phyloP scores from a whole-genome alignment of 202 grass and related monocot species.

The Panicum hallii region DNA sequence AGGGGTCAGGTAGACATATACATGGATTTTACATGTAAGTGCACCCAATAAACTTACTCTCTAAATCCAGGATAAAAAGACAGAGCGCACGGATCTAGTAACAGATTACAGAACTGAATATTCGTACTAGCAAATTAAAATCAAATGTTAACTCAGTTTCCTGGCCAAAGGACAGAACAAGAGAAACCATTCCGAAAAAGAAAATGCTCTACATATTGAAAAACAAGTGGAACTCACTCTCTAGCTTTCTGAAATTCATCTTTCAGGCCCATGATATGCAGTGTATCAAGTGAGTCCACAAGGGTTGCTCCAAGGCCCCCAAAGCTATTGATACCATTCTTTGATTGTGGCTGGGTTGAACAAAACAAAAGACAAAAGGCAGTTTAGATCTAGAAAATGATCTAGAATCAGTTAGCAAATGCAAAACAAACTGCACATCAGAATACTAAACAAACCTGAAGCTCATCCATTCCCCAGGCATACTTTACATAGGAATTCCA shows the following conservation, averaged over 20 bases:
- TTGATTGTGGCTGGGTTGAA: conserved; percentile 77
- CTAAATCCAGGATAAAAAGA: conserved; percentile 31
- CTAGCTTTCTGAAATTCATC: conserved; percentile 97
- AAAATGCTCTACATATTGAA: conserved; percentile 23
- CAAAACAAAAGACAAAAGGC: conserved; percentile 14
- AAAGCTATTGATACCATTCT: conserved; percentile 92
- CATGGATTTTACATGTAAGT: conserved; percentile 29
- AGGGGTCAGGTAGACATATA: background rate
- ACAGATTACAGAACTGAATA: conserved; percentile 25
- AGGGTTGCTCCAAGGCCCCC: conserved; percentile 97
- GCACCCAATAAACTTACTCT: conserved; percentile 36
- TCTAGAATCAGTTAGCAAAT: conserved; percentile 41
- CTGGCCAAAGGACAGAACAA: conserved; percentile 16
- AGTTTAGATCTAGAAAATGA: background rate
- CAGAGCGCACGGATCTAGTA: background rate
- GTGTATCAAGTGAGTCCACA: conserved; percentile 91
- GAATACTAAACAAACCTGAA: conserved; percentile 76
- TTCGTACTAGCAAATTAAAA: conserved; percentile 29
- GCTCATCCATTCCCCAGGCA: conserved; percentile 96
- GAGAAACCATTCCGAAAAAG: conserved; percentile 8
- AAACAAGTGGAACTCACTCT: conserved; percentile 80
- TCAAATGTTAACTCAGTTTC: conserved; percentile 8
- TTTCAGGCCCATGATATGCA: conserved; percentile 98
- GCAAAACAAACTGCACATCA: conserved; percentile 30
- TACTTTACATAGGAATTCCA: conserved; percentile 98